Percentiles rank a stretch among this genome's conserved stretches.
Conservation (phyloP, 345 rosid genomes). For the Populus ilicifolia region DNA sequence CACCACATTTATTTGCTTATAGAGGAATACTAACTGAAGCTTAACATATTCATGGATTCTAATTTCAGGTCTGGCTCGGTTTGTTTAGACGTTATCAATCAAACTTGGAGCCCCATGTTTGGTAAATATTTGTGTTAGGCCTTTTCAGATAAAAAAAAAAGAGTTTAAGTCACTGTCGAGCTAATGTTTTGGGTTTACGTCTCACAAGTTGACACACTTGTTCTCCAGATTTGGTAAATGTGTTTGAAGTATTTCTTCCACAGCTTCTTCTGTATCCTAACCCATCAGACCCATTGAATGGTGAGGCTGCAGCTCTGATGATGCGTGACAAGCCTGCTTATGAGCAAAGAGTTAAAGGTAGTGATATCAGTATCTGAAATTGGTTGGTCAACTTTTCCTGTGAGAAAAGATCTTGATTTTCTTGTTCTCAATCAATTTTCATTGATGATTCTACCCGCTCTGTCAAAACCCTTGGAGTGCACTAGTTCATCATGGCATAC, state of each 20-base stretch:
- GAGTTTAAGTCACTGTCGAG: background rate
- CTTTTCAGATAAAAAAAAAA: background rate
- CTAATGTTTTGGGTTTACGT: background rate
- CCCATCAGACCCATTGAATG: constrained; percentile 91
- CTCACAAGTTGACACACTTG: constrained; percentile 11
- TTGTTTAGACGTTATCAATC: constrained; percentile 93
- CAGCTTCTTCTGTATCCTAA: constrained; percentile 96
- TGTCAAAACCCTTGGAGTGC: background rate
- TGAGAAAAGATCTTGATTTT: background rate
- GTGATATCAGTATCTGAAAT: background rate
- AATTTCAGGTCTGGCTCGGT: constrained; percentile 64
- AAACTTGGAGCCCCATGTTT: constrained; percentile 75
- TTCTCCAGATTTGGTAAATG: constrained; percentile 79
- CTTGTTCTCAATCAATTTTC: background rate
- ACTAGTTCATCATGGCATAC: background rate
- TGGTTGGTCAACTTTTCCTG: background rate
- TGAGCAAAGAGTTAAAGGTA: constrained; percentile 61
- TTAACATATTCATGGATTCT: background rate
- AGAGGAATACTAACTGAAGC: constrained; percentile 8
- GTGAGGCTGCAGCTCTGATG: constrained; percentile 87
- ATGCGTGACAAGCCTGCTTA: constrained; percentile 47
- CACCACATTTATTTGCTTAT: constrained; percentile 6
- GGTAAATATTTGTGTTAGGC: constrained; percentile 31
- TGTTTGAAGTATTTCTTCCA: constrained; percentile 92
- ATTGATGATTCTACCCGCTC: background rate